Conservation (phyloP, 805 yeast species). For the Candida berthetii region DNA sequence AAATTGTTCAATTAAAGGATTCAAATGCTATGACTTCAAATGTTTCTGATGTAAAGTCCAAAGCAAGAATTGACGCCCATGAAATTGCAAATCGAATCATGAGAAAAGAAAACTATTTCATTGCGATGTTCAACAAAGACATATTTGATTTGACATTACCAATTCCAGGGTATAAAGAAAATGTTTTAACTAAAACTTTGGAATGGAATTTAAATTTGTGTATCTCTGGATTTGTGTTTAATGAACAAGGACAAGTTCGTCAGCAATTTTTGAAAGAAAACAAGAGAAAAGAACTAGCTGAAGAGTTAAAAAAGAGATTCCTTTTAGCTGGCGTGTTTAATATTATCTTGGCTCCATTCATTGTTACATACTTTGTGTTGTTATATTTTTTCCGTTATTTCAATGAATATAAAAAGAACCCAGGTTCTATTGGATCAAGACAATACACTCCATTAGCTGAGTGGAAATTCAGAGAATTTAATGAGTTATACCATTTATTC, state of each 20-base stretch:
- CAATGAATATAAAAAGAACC: slow-evolving; percentile 87
- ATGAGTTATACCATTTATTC: slow-evolving; percentile 88
- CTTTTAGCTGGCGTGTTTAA: slow-evolving; percentile 84
- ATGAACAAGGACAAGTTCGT: slow-evolving; percentile 75
- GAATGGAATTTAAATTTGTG: slow-evolving; percentile 95
- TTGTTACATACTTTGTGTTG: slow-evolving; percentile 75
- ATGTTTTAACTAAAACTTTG: slow-evolving; percentile 69
- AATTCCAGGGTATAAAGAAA: slow-evolving; percentile 35
- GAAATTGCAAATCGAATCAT: slow-evolving; percentile 92
- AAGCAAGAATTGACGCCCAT: slow-evolving; percentile 80
- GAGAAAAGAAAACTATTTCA: slow-evolving; percentile 92
- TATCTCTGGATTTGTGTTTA: slow-evolving; percentile 80
- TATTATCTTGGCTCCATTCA: slow-evolving; percentile 76
- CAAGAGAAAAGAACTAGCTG: slow-evolving; percentile 58
- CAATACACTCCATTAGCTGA: slow-evolving; percentile 93
- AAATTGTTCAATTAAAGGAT: slow-evolving; percentile 68
- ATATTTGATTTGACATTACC: slow-evolving; percentile 63
- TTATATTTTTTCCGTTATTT: slow-evolving; percentile 87
- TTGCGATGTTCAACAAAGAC: slow-evolving; percentile 80
- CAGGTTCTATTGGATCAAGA: slow-evolving; percentile 73
- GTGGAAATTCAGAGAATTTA: slow-evolving; percentile 92
- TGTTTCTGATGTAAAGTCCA: slow-evolving; percentile 55
- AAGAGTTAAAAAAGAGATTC: slow-evolving; percentile 72
- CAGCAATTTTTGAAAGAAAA: slow-evolving; percentile 63
- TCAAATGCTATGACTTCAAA: slow-evolving; percentile 60